These are phyloP conservation scores for Mantamonas sphyraenae DNA, from an alignment of 78 protist species.

Conservation along the genomic window DNA sequence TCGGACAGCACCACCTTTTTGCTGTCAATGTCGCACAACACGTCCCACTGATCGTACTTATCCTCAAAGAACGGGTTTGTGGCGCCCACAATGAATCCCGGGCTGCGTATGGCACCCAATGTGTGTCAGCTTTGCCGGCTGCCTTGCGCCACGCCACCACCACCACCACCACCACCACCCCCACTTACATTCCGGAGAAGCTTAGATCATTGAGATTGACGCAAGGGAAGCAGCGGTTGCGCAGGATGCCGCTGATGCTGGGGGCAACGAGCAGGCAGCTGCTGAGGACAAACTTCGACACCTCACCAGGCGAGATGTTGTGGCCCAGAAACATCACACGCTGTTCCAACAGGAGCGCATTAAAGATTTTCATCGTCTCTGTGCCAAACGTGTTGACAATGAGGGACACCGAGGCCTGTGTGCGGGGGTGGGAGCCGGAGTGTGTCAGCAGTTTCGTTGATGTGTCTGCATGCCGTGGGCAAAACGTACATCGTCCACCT, in stretches of 20 bases:
- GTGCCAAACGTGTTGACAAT: slow-evolving; percentile 50
- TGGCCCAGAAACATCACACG: slow-evolving; percentile 67
- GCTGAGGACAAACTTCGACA: slow-evolving; percentile 55
- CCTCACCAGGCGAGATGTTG: slow-evolving; percentile 42
- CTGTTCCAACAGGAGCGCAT: slow-evolving; percentile 63
- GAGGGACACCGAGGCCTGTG: slow-evolving; percentile 37
- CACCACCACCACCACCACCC: too few species aligned
- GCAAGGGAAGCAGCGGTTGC: slow-evolving; percentile 42
- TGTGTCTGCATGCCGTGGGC: too few species aligned
- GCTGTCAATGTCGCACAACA: slow-evolving; percentile 56
- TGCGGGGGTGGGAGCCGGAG: too few species aligned
- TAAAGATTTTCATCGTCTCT: slow-evolving; percentile 58
- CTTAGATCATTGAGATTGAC: slow-evolving; percentile 49
- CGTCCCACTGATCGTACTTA: slow-evolving; percentile 66
- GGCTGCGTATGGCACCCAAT: too few species aligned
- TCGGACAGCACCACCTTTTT: slow-evolving; percentile 52
- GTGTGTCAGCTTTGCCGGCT: too few species aligned
- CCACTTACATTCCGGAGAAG: slow-evolving; percentile 12
- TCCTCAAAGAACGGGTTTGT: slow-evolving; percentile 69
- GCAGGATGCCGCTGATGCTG: neutral
- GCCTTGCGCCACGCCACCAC: too few species aligned
- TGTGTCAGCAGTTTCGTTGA: too few species aligned
- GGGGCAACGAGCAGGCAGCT: slow-evolving; percentile 55
- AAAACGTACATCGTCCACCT: slow-evolving; percentile 64
- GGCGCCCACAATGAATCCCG: slow-evolving; percentile 62